Evolutionary conservation across 2,329 filamentous ascomycete species (phyloP), one percentile per base, ranked within the genome.

Genomic region (Fusarium euwallaceae): DNA sequence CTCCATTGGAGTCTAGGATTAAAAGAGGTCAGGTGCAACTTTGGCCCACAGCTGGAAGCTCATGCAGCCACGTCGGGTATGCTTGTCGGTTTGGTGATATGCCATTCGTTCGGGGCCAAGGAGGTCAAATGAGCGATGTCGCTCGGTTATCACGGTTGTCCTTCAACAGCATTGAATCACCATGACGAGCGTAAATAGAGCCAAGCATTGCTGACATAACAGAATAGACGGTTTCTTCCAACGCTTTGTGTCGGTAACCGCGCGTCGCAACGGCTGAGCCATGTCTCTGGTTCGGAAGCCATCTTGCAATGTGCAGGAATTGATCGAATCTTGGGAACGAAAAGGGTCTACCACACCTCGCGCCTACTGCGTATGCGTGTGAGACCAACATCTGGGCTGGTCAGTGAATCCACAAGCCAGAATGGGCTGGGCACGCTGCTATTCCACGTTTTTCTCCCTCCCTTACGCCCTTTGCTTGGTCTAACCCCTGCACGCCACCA

Each of bases 361-460:
- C 34, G 37, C 34, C 34, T 41, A 11, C 34, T 58, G 64, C 64
- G 67, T 71, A 71, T 75, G 72, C 63, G 68, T 74, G 70, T 76
- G 70, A 76, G 66, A 73, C 72, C 58, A 68, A 64, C 43, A 60
- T 56, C 55, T 61, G 66, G 64, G 61, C 63, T 66, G 72, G 72
- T 61, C 65, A 74, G 71, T 62, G 60, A 74, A 68, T 63, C 65
- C 56, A 36, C 53, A n/a, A 58, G 34, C 59, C 61, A 73, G 39
- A 45, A 64, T 20, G 58, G 61, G 55, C 39, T 48, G 55, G 32
- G 65, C 59, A 63, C 58, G 39, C 67, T 70, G 66, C 69, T 63
- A 66, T 74, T 75, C 77, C 77, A 79, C 76, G 77, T 79, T 79
- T 77, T 78, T 66, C 73, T 73, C 70, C 73, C 70, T 75, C 69